Evolutionary conservation across 768 basidiomycete species (phyloP), one percentile per base, ranked within the genome.

Genomic region (Tephrocybe sp.): DNA sequence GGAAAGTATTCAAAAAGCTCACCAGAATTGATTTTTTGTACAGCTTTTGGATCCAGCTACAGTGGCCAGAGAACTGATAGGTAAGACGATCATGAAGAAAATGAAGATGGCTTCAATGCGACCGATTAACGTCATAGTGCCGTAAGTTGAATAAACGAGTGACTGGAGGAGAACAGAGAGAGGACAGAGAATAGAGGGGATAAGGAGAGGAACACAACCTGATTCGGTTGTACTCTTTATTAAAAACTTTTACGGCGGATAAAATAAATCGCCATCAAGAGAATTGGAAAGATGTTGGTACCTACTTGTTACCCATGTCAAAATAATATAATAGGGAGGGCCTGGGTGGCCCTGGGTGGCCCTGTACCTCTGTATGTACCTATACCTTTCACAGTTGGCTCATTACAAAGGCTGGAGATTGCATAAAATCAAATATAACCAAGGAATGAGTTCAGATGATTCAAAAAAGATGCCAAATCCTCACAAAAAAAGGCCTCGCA

Each of bases 71-170:
- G 65, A 57, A 42, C 65, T 66, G 42, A 69, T 52, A 9, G 69
- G 68, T 24, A 68, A 59, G 44, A 66, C 64, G 40, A 69, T 64
- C 16, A 68, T 65, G 41, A 73, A 58, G 50, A 73, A 54, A 49
- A 69, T 49, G 44, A 71, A 47, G 46, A 62, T 55, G 10, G 34
- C 34, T 33, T 42, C 49, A 16, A 58, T 30, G 39, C 41, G 52
- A 33, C 49, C 21, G 36, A 54, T 49, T 31, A 53, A 43, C 33
- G 52, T 16, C 58, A 57, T 55, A 13, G 36, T 47, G 45, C 41
- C 24, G 18, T 46, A 29, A 16, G 19, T 34, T 33, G 46, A 37
- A 38, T 39, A 31, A 53, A 57, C 37, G 59, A 57, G 50, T 54
- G 59, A 57, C 52, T 44, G 42, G 25, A 34, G 38, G 39, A 36